Conservation (phyloP, 2,329 filamentous ascomycete species). For the Conoideocrella luteorostrata region DNA sequence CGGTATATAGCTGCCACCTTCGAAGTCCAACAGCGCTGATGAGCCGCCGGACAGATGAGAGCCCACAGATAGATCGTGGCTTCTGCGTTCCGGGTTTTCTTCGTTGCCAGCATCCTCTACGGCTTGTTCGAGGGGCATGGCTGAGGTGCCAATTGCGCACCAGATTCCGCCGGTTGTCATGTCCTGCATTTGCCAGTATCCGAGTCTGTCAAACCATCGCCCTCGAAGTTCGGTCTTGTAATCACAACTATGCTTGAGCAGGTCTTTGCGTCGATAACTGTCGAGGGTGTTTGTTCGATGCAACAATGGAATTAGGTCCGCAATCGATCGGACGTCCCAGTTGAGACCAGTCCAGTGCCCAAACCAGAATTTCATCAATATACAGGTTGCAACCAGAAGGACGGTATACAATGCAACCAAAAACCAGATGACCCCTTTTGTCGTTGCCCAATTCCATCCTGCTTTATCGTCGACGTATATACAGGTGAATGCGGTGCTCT, state of each 20-base stretch:
- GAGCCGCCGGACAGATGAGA: constrained; percentile 21
- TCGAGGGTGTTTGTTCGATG: constrained; percentile 72
- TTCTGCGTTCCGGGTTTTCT: constrained; percentile 9
- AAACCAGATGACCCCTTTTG: constrained; percentile 72
- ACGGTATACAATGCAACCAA: constrained; percentile 68
- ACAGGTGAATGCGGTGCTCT: constrained; percentile 68
- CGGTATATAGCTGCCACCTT: constrained; percentile 59
- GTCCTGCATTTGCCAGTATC: constrained; percentile 74
- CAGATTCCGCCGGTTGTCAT: constrained; percentile 62
- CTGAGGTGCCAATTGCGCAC: constrained; percentile 63
- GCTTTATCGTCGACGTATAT: constrained; percentile 44
- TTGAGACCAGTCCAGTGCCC: constrained; percentile 64
- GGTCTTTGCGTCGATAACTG: constrained; percentile 64
- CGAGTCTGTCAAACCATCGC: constrained; percentile 64
- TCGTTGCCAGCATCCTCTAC: not conserved
- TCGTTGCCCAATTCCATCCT: constrained; percentile 71
- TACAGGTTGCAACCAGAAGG: constrained; percentile 47
- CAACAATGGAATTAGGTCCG: constrained; percentile 72
- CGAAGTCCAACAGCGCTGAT: constrained; percentile 17
- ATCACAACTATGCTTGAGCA: constrained; percentile 43
- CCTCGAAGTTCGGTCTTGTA: constrained; percentile 48
- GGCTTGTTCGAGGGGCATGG: constrained; percentile 21
- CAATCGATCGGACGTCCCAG: constrained; percentile 80
- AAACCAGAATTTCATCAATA: constrained; percentile 58
- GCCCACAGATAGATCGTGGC: constrained; percentile 24